phyloP scores from a whole-genome alignment of 805 yeast genomes.

The Barnettozyma sucrosica region DNA sequence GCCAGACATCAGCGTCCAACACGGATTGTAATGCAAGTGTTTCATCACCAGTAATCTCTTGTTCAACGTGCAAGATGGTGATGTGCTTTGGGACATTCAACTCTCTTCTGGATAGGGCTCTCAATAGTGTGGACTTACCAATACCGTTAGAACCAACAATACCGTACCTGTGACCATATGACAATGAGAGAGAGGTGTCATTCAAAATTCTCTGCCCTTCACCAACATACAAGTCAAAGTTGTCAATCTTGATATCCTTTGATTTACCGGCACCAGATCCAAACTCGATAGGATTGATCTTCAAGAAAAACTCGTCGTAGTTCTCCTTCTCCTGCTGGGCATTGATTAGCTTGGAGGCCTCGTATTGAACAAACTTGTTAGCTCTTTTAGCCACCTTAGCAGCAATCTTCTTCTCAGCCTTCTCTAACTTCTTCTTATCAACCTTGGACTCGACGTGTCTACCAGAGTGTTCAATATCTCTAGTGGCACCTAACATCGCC shows the following conservation, averaged over 20 bases:
- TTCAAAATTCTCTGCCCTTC: constrained; percentile 90
- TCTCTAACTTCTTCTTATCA: constrained; percentile 92
- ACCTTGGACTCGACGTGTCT: constrained; percentile 90
- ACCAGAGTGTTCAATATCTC: constrained; percentile 88
- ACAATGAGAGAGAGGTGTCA: constrained; percentile 79
- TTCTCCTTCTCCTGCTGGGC: constrained; percentile 56
- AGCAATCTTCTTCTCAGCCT: constrained; percentile 95
- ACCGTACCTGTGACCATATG: constrained; percentile 95
- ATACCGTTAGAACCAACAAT: constrained; percentile 98
- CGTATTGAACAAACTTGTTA: constrained; percentile 79
- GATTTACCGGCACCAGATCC: constrained; percentile 91
- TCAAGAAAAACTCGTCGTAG: constrained; percentile 91
- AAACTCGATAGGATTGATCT: constrained; percentile 91
- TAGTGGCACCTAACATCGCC: constrained; percentile 69
- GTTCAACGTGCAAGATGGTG: constrained; percentile 94
- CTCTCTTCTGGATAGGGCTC: constrained; percentile 92
- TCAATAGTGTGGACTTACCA: constrained; percentile 91
- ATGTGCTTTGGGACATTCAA: constrained; percentile 91
- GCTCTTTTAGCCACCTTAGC: constrained; percentile 89
- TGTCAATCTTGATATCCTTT: constrained; percentile 92
- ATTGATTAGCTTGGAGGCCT: constrained; percentile 84
- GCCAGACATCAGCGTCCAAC: constrained; percentile 99
- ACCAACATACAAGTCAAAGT: constrained; percentile 91
- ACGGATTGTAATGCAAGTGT: constrained; percentile 88
- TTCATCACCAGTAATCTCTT: constrained; percentile 93